phyloP scores from a whole-genome alignment of 495 filamentous ascomycete species.

The Penicillium lividum region DNA sequence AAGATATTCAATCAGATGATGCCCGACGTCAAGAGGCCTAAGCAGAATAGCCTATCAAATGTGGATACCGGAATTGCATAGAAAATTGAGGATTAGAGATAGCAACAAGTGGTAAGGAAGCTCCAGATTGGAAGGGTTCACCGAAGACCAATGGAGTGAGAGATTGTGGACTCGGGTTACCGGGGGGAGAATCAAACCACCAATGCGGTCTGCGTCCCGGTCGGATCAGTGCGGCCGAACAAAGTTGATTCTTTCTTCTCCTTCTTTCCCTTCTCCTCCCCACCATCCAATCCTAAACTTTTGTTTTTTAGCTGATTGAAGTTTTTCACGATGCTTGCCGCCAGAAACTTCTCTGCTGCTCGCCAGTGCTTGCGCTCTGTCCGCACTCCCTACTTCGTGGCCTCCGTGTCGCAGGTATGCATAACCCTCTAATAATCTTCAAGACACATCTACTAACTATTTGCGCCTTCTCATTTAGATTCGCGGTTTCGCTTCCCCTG shows the following conservation, averaged over 20 bases:
- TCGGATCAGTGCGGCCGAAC: conserved; percentile 46
- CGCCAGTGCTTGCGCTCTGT: conserved; percentile 58
- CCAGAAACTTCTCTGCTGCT: conserved; percentile 56
- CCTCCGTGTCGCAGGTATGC: conserved; percentile 54
- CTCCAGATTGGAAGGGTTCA: conserved; percentile 4
- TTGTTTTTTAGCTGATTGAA: conserved; percentile 22
- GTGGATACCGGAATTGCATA: not conserved
- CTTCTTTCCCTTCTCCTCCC: conserved; percentile 28
- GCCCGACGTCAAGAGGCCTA: not conserved
- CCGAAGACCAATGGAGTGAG: conserved; percentile 14
- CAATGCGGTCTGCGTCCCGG: conserved; percentile 35
- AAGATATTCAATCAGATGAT: not conserved
- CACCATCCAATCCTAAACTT: conserved; percentile 21
- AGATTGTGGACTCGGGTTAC: conserved; percentile 31
- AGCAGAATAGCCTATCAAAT: not conserved
- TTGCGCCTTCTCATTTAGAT: conserved; percentile 29
- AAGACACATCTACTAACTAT: conserved; percentile 30
- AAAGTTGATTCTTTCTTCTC: conserved; percentile 33
- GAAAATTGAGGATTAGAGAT: not conserved
- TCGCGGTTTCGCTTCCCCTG: conserved; percentile 52
- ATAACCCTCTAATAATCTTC: conserved; percentile 7
- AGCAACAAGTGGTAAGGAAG: not conserved
- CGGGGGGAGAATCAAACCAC: conserved; percentile 28
- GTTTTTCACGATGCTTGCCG: conserved; percentile 57
- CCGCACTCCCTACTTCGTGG: conserved; percentile 47